Evolutionary conservation across 208 protist genomes (phyloP), one percentile per base, ranked within the genome.

Genomic region (Strigomonas culicis): DNA sequence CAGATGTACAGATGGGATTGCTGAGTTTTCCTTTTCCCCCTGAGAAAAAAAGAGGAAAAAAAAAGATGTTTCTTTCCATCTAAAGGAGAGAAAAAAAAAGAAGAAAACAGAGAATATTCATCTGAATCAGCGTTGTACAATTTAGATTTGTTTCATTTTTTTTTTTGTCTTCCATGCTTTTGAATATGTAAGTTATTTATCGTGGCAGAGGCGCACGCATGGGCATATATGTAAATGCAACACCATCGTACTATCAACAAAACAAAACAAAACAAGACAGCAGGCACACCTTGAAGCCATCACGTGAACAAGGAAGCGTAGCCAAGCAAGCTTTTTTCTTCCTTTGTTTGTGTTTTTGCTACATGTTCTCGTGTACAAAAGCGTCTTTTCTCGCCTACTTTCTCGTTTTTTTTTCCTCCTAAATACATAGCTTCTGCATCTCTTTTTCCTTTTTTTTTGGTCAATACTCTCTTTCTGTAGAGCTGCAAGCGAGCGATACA

Each of bases 41-140:
- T 36, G 22, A 27, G 47, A 34, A 64, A 27, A 65, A 44, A 10
- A 39, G 53, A 63, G 11, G 32, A 70, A 70, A 46, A 34, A 25
- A n/a, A 39, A 19, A 25, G 17, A 43, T 34, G 10, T 28, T 47
- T 21, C 13, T 60, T 22, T n/a, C 13, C 30, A 30, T 15, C 22
- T 59, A 59, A 39, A 59, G 34, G 11, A 55, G 58, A 69, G 39
- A 53, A 57, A 63, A 66, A 4, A 55, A 60, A 58, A 61, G 53
- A 62, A 68, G 25, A 43, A 52, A 28, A 60, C 30, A 30, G 27
- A 19, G 10, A 55, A 19, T 19, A 55, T 55, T 8, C 49, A 55
- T 30, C 24, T 21, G n/a, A 8, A 55, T 19, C 7, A 24, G n/a
- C 7, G 49, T 24, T 55, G 13, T 55, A 21, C 19, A 47, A 47